Conservation (phyloP, 2,329 filamentous ascomycete genomes). For the Colletotrichum orbiculare region DNA sequence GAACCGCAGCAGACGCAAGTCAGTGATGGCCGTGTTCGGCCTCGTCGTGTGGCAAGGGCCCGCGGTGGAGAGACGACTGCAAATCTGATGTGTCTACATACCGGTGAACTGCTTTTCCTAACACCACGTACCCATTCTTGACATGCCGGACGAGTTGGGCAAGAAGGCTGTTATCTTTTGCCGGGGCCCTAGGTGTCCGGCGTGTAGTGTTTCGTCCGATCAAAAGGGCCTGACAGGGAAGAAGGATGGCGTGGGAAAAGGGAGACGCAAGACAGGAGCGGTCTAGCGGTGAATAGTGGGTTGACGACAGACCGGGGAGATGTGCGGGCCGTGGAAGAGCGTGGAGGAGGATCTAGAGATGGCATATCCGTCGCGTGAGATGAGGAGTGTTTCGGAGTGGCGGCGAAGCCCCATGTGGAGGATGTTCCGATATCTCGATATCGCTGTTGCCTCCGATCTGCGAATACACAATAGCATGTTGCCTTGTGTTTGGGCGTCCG, state of each 20-base stretch:
- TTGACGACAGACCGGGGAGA: neutral
- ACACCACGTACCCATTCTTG: conserved; percentile 9
- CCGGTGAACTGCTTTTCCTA: conserved; percentile 6
- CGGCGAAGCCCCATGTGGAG: too few species aligned
- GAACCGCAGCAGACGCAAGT: conserved; percentile 28
- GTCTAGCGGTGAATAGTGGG: conserved; percentile 17
- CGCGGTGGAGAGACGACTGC: conserved; percentile 23
- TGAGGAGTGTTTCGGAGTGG: too few species aligned
- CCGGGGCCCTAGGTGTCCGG: conserved; percentile 24
- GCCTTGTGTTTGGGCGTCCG: too few species aligned
- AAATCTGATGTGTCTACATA: conserved; percentile 31
- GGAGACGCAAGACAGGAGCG: conserved; percentile 5
- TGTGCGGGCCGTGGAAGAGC: too few species aligned
- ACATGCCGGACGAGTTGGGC: conserved; percentile 20
- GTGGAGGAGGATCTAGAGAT: too few species aligned
- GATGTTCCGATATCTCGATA: too few species aligned
- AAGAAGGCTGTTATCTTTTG: conserved; percentile 28
- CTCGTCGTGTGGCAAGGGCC: conserved; percentile 18
- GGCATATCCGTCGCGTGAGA: too few species aligned
- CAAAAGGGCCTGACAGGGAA: conserved; percentile 5
- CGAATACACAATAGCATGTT: too few species aligned
- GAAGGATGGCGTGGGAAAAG: neutral
- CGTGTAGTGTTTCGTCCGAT: too few species aligned
- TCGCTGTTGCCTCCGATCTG: too few species aligned
- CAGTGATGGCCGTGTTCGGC: conserved; percentile 14